Conservation (phyloP, 148 eudicot species). For the Fagopyrum esculentum region DNA sequence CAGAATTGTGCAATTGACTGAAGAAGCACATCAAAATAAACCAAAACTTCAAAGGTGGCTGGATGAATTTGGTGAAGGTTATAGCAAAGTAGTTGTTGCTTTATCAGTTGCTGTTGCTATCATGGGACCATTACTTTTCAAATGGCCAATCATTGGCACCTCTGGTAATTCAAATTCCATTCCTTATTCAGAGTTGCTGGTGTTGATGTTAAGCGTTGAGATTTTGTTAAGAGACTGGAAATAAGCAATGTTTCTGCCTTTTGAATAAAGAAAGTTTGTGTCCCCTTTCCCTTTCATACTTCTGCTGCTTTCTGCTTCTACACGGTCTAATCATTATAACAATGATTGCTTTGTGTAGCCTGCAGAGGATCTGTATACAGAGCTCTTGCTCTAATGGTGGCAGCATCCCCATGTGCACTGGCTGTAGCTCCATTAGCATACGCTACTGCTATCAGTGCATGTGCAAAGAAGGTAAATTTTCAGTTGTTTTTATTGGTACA, state of each 20-base stretch:
- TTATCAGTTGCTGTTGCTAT: conserved; percentile 80
- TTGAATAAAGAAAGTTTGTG: neutral
- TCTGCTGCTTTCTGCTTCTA: neutral
- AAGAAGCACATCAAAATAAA: conserved; percentile 84
- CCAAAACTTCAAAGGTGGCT: conserved; percentile 96
- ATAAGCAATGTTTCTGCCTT: neutral
- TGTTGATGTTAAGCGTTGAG: neutral
- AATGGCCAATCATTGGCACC: conserved; percentile 85
- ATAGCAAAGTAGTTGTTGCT: conserved; percentile 77
- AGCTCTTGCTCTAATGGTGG: conserved; percentile 98
- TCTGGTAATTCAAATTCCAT: conserved; percentile 43
- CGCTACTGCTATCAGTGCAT: conserved; percentile 95
- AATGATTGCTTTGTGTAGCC: conserved; percentile 32
- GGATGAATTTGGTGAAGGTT: conserved; percentile 87
- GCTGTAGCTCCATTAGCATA: conserved; percentile 94
- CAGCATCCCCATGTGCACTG: conserved; percentile 98
- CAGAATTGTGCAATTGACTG: conserved; percentile 84
- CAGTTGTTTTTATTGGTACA: conserved; percentile 2
- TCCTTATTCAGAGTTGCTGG: neutral
- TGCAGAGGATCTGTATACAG: conserved; percentile 96
- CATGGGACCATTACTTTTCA: conserved; percentile 79
- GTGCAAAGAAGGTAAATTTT: conserved; percentile 74
- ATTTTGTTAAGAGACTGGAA: conserved; percentile 2
- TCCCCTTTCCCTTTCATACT: neutral
- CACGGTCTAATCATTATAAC: neutral